These are phyloP conservation scores for Cryptococcus hybrid DNA, from an alignment of 1,284 basidiomycete species.

Conservation along the genomic window DNA sequence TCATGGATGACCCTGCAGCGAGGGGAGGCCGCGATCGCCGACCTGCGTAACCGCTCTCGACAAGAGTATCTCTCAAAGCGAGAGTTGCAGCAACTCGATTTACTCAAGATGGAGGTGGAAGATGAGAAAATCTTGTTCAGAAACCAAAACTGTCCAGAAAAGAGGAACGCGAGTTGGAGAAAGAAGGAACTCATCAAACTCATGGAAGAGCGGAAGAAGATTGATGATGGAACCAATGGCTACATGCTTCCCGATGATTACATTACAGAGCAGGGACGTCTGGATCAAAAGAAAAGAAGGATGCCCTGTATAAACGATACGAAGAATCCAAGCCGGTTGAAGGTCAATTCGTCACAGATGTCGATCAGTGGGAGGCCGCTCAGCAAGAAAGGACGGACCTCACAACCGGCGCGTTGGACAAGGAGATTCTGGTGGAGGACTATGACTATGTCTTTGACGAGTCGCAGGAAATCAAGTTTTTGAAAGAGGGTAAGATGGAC, in stretches of 20 bases:
- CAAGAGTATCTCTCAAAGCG: slow-evolving; percentile 96
- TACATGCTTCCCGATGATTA: slow-evolving; percentile 97
- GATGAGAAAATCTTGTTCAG: slow-evolving; percentile 86
- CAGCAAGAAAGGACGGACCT: slow-evolving; percentile 89
- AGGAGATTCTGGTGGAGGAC: slow-evolving; percentile 67
- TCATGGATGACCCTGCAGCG: slow-evolving; percentile 81
- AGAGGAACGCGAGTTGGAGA: slow-evolving; percentile 77
- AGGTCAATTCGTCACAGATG: slow-evolving; percentile 90
- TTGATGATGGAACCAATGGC: slow-evolving; percentile 91
- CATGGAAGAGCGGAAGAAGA: slow-evolving; percentile 89
- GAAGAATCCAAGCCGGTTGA: slow-evolving; percentile 72
- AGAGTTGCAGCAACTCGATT: slow-evolving; percentile 91
- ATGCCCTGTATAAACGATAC: slow-evolving; percentile 89
- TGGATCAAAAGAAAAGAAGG: slow-evolving; percentile 96
- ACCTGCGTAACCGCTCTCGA: slow-evolving; percentile 77
- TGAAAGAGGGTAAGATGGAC: slow-evolving; percentile 76
- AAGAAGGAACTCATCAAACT: slow-evolving; percentile 91
- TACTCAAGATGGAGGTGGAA: slow-evolving; percentile 86
- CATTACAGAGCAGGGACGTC: slow-evolving; percentile 96
- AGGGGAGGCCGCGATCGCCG: slow-evolving; percentile 76
- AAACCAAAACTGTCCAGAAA: slow-evolving; percentile 74
- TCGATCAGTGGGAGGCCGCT: slow-evolving; percentile 93
- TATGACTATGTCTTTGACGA: slow-evolving; percentile 99
- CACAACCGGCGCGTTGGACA: slow-evolving; percentile 85
- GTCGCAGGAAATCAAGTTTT: slow-evolving; percentile 92